Evolutionary conservation across 257 asterid genomes (phyloP), one percentile per base, ranked within the genome.

Genomic region (Solanum megistacrolobum): DNA sequence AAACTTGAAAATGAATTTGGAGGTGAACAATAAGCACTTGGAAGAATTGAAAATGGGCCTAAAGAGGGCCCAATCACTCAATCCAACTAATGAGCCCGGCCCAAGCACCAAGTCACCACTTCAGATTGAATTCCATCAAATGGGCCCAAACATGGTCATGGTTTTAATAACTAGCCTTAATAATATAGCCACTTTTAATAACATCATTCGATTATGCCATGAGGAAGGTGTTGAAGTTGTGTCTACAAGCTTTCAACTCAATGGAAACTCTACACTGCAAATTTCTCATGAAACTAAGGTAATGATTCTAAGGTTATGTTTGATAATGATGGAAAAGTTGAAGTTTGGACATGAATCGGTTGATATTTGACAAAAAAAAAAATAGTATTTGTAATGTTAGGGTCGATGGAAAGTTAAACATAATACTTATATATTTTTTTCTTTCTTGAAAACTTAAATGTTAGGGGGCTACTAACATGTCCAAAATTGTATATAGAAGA

Each of bases 231-330:
- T 87, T 58, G 93, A 94, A 62, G 86, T 93, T n/a, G 84, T 90
- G 9, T 36, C 46, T 76, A 93, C 96, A 9, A 91, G 14, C 36
- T 94, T 94, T 88, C 35, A 88, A n/a, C 78, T 89, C 65, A 84
- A 66, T 88, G 95, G 92, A 52, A 88, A 75, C 85, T 92, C 94
- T 69, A 58, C 55, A n/a, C 16, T 94, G 84, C 94, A 92, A 32
- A 71, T 92, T 55, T 89, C 88, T 52, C 87, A 87, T 27, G 90
- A 90, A 69, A 48, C n/a, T 38, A 91, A 92, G 92, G 94, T 65
- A 65, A 65, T 65, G 69, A 9, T 62, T 58, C 66, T 58, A 58
- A 52, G 12, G 27, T 58, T 43, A 12, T 43, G 52, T 43, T 43
- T 43, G 5, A 1, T 43, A 43, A 43, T 43, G 52, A 43, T 43